phyloP scores from a whole-genome alignment of 2,329 filamentous ascomycete genomes.

The Colletotrichum orbiculare region DNA sequence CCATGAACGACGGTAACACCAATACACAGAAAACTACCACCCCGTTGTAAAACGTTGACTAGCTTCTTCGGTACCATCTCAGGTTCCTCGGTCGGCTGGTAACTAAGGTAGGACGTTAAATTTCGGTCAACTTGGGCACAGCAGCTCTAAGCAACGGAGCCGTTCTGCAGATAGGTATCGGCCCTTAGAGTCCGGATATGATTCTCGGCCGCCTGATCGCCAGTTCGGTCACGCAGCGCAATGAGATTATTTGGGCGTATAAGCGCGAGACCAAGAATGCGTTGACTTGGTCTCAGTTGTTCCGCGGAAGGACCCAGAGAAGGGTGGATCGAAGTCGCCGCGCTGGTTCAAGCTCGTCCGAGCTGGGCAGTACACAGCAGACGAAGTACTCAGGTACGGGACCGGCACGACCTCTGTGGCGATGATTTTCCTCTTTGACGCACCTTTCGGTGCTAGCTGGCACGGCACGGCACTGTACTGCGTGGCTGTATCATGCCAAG shows the following conservation, averaged over 20 bases:
- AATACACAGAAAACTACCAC: not conserved
- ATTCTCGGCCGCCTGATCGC: not conserved
- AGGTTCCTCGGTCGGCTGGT: slow-evolving; percentile 1
- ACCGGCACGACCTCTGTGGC: rapidly evolving
- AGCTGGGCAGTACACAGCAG: slow-evolving; percentile 1
- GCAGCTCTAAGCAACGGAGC: not conserved
- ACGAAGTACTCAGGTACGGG: not conserved
- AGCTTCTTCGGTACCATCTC: not conserved
- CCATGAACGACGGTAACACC: not conserved
- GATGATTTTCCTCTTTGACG: not conserved
- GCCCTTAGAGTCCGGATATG: not conserved
- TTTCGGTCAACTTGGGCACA: not conserved
- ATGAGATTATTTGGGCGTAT: slow-evolving; percentile 1
- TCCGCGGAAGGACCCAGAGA: not conserved
- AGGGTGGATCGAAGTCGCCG: not conserved
- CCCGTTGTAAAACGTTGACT: slow-evolving; percentile 3
- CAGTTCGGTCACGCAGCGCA: not conserved
- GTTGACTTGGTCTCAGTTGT: not conserved
- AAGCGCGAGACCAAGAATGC: not conserved
- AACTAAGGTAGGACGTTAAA: not conserved
- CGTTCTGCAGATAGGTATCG: slow-evolving; percentile 1
- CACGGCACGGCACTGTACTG: not conserved
- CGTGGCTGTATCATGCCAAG: slow-evolving; percentile 2
- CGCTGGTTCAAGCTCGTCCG: not conserved
- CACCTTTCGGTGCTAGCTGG: not conserved